Evolutionary conservation across 768 basidiomycete species (phyloP).

Genomic region (Suillus brevipes): DNA sequence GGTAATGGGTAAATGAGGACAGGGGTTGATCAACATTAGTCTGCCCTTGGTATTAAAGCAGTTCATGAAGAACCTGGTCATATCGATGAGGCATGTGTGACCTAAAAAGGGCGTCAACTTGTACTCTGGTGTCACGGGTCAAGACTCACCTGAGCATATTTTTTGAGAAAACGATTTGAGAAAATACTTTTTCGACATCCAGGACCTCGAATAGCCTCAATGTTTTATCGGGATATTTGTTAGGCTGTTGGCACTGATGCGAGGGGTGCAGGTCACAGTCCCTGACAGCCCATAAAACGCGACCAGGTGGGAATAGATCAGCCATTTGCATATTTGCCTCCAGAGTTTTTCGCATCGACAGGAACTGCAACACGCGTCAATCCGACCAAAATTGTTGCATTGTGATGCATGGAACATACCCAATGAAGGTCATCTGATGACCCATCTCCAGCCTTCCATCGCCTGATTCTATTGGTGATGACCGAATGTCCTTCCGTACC

Average conservation of each 20-base stretch:
- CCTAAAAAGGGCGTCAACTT: constrained; percentile 32
- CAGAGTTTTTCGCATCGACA: constrained; percentile 78
- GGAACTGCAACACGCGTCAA: constrained; percentile 51
- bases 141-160: constrained; percentile 74
- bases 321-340: constrained; percentile 81
- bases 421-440: constrained; percentile 48
- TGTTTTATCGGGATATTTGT: constrained; percentile 21
- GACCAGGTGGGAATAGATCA: constrained; percentile 74
- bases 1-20: background rate
- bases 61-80: constrained; percentile 70
- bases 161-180: constrained; percentile 76
- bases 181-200: constrained; percentile 75
- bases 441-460: constrained; percentile 64
- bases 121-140: constrained; percentile 6
- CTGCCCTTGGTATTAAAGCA: constrained; percentile 41
- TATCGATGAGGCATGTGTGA: constrained; percentile 83
- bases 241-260: constrained; percentile 36
- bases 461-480: constrained; percentile 49
- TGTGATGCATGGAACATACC: constrained; percentile 38
- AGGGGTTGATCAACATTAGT: background rate
- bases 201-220: constrained; percentile 71
- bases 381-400: constrained; percentile 50
- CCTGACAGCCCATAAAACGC: constrained; percentile 77
- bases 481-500: constrained; percentile 39
- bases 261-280: constrained; percentile 67